phyloP scores from a whole-genome alignment of 352 stramenopile genomes.

The Phytopythium boreale region DNA sequence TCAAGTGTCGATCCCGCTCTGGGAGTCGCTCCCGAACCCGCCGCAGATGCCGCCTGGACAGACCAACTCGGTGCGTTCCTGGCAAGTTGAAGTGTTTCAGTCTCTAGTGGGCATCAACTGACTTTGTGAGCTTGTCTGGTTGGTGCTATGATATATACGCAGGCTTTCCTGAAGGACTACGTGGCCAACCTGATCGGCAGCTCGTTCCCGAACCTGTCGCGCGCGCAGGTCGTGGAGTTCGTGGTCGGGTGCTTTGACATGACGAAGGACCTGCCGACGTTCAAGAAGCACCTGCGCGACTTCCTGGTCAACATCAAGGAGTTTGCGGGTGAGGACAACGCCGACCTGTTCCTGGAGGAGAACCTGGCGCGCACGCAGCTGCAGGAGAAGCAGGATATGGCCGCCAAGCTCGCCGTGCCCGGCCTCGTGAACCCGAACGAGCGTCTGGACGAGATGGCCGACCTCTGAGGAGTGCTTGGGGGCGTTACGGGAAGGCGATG shows the following conservation, averaged over 20 bases:
- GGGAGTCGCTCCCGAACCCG: slow-evolving; percentile 88
- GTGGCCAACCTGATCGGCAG: slow-evolving; percentile 95
- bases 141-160: background rate
- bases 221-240: slow-evolving; percentile 94
- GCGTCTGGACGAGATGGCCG: slow-evolving; percentile 86
- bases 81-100: background rate
- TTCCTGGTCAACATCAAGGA: slow-evolving; percentile 99
- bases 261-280: slow-evolving; percentile 95
- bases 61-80: slow-evolving; percentile 68
- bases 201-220: slow-evolving; percentile 96
- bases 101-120: background rate
- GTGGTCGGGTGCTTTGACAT: slow-evolving; percentile 97
- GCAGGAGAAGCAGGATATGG: slow-evolving; percentile 85
- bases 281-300: slow-evolving; percentile 99
- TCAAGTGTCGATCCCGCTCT: slow-evolving; percentile 95
- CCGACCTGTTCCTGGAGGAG: slow-evolving; percentile 96
- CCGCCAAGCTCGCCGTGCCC: slow-evolving; percentile 83
- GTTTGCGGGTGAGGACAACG: slow-evolving; percentile 97
- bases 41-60: slow-evolving; percentile 51
- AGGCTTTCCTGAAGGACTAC: slow-evolving; percentile 95
- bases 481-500: slow-evolving; percentile 92
- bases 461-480: slow-evolving; percentile 81
- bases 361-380: slow-evolving; percentile 83
- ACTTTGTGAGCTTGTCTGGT: slow-evolving; percentile 12
- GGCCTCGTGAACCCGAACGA: slow-evolving; percentile 92